Evolutionary conservation across 2,329 filamentous ascomycete species (phyloP).

Genomic region (Aulographum hederae): DNA sequence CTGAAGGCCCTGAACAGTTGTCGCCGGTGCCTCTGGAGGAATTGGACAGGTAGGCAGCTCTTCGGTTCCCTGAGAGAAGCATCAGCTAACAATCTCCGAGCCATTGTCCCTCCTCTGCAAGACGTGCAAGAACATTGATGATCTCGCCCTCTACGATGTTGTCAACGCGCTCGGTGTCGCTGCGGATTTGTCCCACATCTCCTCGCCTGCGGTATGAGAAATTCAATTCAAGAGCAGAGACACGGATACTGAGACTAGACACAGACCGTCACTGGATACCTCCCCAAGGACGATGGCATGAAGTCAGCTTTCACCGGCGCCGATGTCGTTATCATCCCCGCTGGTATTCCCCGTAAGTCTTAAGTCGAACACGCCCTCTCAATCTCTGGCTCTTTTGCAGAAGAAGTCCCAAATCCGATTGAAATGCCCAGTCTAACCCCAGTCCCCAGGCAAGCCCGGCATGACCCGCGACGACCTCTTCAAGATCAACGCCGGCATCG

Average conservation of each 20-base stretch:
- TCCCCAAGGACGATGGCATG: slow-evolving; percentile 68
- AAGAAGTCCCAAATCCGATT: too few species aligned
- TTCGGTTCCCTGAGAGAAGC: not conserved
- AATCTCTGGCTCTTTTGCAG: slow-evolving; percentile 3
- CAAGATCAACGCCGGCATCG: slow-evolving; percentile 98
- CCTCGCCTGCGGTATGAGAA: slow-evolving; percentile 54
- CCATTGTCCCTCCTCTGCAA: slow-evolving; percentile 94
- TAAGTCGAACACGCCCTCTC: slow-evolving; percentile 4
- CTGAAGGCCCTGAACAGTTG: slow-evolving; percentile 33
- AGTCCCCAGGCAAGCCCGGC: slow-evolving; percentile 76
- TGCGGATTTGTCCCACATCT: slow-evolving; percentile 94
- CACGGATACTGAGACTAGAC: slow-evolving; percentile 3
- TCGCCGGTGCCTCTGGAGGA: slow-evolving; percentile 93
- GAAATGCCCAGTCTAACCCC: slow-evolving; percentile 2
- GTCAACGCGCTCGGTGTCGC: slow-evolving; percentile 96
- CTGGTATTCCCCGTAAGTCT: slow-evolving; percentile 82
- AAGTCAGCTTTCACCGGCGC: slow-evolving; percentile 80
- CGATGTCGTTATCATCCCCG: slow-evolving; percentile 92
- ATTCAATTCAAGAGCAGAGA: slow-evolving; percentile 3
- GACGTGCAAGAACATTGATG: slow-evolving; percentile 68
- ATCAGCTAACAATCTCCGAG: slow-evolving; percentile 27
- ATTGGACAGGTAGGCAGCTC: slow-evolving; percentile 68
- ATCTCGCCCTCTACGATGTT: slow-evolving; percentile 97
- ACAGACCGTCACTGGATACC: slow-evolving; percentile 72
- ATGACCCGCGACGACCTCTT: slow-evolving; percentile 99